Conservation (phyloP, 306 rosid genomes). For the Cercis canadensis region DNA sequence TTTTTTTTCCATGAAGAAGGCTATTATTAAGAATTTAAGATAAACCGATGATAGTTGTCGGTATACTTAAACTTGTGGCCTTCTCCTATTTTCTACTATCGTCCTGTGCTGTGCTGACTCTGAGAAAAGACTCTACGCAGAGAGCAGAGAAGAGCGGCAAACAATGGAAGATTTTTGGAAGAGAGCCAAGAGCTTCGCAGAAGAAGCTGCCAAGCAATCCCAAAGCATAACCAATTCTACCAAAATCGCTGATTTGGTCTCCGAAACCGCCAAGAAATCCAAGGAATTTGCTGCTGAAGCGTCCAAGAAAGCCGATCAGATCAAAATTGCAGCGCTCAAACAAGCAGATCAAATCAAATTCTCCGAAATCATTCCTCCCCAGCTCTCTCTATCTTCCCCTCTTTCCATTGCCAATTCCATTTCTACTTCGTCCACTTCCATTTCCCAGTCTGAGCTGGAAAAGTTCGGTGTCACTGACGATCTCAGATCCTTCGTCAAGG, state of each 20-base stretch:
- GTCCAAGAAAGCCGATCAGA: slow-evolving; percentile 84
- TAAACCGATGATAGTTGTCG: no score
- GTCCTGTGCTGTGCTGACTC: no score
- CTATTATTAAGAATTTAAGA: no score
- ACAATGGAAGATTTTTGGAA: slow-evolving; percentile 92
- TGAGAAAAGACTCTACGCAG: no score
- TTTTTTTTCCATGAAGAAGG: no score
- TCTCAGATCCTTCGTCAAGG: slow-evolving; percentile 84
- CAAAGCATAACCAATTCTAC: slow-evolving; percentile 63
- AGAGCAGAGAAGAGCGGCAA: background rate
- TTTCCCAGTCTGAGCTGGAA: slow-evolving; percentile 54
- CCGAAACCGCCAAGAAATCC: slow-evolving; percentile 93
- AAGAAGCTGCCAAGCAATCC: slow-evolving; percentile 91
- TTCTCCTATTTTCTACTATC: no score
- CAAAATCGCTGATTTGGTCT: slow-evolving; percentile 81
- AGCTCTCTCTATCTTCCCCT: slow-evolving; percentile 47
- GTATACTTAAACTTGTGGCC: no score
- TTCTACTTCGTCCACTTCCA: slow-evolving; percentile 33
- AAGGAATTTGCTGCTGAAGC: slow-evolving; percentile 94
- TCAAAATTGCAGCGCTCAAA: slow-evolving; percentile 79
- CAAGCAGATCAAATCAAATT: slow-evolving; percentile 92
- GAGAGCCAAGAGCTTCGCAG: slow-evolving; percentile 86
- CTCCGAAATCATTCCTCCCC: slow-evolving; percentile 80
- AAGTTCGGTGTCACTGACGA: slow-evolving; percentile 79
- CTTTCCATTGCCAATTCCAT: slow-evolving; percentile 31